Evolutionary conservation across 495 filamentous ascomycete species (phyloP).

Genomic region (Xylaria intraflava): DNA sequence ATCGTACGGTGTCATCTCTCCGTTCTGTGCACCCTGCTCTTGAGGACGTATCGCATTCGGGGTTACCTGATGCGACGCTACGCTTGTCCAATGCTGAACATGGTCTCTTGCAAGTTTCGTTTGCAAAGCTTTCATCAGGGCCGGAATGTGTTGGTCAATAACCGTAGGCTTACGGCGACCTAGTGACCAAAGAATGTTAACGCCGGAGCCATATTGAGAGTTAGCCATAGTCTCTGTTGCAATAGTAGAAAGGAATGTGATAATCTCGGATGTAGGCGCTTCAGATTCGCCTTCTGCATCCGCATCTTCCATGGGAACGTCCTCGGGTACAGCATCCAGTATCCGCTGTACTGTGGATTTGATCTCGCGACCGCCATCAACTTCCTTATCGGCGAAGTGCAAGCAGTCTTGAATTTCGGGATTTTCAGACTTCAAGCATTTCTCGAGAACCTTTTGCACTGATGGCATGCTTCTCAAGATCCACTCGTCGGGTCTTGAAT

Average conservation of each 20-base stretch:
- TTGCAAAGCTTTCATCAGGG: conserved; percentile 89
- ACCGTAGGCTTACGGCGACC: conserved; percentile 74
- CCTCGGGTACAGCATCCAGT: conserved; percentile 84
- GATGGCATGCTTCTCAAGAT: conserved; percentile 63
- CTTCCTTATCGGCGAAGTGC: conserved; percentile 61
- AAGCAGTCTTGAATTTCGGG: conserved; percentile 89
- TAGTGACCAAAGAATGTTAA: conserved; percentile 88
- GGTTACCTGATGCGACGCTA: conserved; percentile 35
- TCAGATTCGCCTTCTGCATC: conserved; percentile 76
- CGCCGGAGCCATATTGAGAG: conserved; percentile 71
- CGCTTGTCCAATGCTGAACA: conserved; percentile 62
- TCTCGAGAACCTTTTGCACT: conserved; percentile 86
- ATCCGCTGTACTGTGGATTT: conserved; percentile 71
- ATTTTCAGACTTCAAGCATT: conserved; percentile 77
- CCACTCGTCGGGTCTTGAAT: conserved; percentile 84
- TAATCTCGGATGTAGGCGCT: conserved; percentile 66
- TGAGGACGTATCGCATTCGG: conserved; percentile 35
- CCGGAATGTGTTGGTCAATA: conserved; percentile 80
- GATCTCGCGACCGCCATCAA: conserved; percentile 53
- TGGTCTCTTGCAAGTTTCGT: conserved; percentile 92
- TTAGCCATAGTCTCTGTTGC: conserved; percentile 76
- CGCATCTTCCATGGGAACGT: conserved; percentile 79
- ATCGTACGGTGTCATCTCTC: conserved; percentile 64
- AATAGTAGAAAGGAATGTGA: conserved; percentile 70
- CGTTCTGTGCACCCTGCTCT: conserved; percentile 38